Base-by-base conservation (phyloP, 352 stramenopile species). In the Globisporangium cederbergense region DNA sequence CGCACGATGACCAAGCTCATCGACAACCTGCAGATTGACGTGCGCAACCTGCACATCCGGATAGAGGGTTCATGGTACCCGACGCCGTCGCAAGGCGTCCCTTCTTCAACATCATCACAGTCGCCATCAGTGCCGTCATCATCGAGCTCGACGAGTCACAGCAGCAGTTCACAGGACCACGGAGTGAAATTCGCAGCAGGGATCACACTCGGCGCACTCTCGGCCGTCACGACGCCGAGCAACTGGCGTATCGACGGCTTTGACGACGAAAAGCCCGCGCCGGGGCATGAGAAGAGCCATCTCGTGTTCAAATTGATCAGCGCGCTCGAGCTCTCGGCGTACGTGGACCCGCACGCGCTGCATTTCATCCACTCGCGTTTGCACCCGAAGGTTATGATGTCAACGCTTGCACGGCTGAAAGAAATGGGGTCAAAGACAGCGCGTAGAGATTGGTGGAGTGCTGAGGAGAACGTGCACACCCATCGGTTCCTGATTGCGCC, bases 1-100 rank as follows among this genome's bases (percentile, higher is more conserved):
- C 78, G 88, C 28, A 95, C 88, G 14, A 91, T 96, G 73, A 95
- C 88, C 10, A 93, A 95, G 58, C 77, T 96, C 45, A 96, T 96
- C 66, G 88, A 96, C 71, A 96, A 96, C 58, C 66, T 96, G 25
- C 88, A 96, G 74, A 80, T 96, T 55, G 87, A 96, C 58, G 83
- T 96, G 14, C 74, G 86, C 4, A 96, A 96, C 60, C 65, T 95
- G 8, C 88, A 96, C 62, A 88, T 96, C 51, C 83, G 88, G 34
- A 85, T 96, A 34, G 88, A 96, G 69, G 87, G 87, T 47, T 58
- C 76, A 22, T 95, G 85, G 84, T 75, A 66, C 45, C 83, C 84
- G 13, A 73, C 76, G 1, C 51, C 58, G 25, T 58, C 73, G 2
- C 65, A 77, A 47, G 61, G 64, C 13, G 52, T 34, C 9, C 28